Percentiles rank a stretch among this genome's conserved stretches.
phyloP scores from a whole-genome alignment of 768 basidiomycete genomes.

The Kwoniella newhampshirensis region DNA sequence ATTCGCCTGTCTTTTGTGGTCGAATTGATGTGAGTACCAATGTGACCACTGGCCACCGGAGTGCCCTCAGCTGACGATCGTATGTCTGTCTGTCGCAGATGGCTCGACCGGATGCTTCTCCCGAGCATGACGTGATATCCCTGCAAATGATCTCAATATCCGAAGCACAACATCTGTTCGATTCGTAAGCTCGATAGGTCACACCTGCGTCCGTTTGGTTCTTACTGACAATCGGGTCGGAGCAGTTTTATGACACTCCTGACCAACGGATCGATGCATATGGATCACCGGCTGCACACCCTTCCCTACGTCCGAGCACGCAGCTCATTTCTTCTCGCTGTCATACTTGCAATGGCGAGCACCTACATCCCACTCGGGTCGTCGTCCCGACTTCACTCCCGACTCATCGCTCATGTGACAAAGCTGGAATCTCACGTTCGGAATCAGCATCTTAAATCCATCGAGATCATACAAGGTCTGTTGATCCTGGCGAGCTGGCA shows the following conservation, averaged over 20 bases:
- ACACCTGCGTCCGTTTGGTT: background rate
- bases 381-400: conserved; percentile 10
- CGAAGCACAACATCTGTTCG: conserved; percentile 16
- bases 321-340: conserved; percentile 18
- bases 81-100: conserved; percentile 1
- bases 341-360: conserved; percentile 10
- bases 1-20: conserved; percentile 13
- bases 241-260: conserved; percentile 18
- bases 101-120: conserved; percentile 16
- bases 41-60: too few species aligned
- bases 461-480: conserved; percentile 19
- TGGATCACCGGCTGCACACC: conserved; percentile 18
- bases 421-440: conserved; percentile 9
- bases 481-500: conserved; percentile 17
- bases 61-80: background rate
- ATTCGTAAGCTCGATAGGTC: conserved; percentile 5
- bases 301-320: conserved; percentile 10
- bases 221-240: background rate
- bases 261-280: conserved; percentile 22
- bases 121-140: conserved; percentile 18
- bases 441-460: conserved; percentile 15
- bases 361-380: conserved; percentile 9
- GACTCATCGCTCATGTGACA: conserved; percentile 6
- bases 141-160: conserved; percentile 13
- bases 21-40: conserved; percentile 17